Evolutionary conservation across 1,284 basidiomycete species (phyloP).

Genomic region (Schizophyllum amplum): DNA sequence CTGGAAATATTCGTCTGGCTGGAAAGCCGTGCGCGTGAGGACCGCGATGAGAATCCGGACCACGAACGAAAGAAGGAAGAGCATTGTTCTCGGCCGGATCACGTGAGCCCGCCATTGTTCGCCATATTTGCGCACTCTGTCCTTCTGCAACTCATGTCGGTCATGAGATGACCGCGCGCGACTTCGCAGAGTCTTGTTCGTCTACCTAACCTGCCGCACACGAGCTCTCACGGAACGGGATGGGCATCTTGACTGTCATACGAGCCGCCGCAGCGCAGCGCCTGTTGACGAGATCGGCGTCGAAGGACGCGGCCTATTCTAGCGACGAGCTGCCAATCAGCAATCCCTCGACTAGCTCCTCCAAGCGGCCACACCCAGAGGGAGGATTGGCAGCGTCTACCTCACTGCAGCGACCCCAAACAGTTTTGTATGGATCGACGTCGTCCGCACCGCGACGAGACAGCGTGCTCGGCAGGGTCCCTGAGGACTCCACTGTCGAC

Average conservation of each 20-base stretch:
- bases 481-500: background rate
- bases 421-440: background rate
- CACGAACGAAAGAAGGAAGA: slow-evolving; percentile 22
- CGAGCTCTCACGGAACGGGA: background rate
- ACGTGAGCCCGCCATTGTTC: background rate
- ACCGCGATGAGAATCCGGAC: slow-evolving; percentile 58
- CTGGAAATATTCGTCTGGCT: slow-evolving; percentile 98
- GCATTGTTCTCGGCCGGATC: background rate
- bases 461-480: background rate
- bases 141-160: background rate
- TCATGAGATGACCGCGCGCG: background rate
- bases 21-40: slow-evolving; percentile 82
- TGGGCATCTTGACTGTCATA: background rate
- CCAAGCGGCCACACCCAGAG: background rate
- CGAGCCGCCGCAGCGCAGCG: background rate
- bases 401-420: background rate
- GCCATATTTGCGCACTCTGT: background rate
- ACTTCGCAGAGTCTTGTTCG: background rate
- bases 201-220: background rate
- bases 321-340: background rate
- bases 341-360: background rate
- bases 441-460: background rate
- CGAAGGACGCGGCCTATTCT: background rate
- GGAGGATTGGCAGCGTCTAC: background rate
- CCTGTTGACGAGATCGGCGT: background rate